Evolutionary conservation across 352 stramenopile genomes (phyloP), one percentile per base, ranked within the genome.

Genomic region (Plasmopara halstedii): DNA sequence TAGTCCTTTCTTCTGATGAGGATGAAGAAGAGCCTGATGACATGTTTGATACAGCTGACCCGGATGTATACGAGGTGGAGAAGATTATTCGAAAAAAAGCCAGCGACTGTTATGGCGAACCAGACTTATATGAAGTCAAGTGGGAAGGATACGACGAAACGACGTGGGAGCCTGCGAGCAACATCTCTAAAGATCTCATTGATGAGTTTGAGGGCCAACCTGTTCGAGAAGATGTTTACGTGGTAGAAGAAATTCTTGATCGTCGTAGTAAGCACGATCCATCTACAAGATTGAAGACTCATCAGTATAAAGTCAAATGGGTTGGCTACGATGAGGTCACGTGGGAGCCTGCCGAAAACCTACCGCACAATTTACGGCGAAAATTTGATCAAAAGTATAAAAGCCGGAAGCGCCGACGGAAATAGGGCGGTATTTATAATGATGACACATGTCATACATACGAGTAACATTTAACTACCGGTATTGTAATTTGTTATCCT

Each of bases 271-370:
- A 80, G 48, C 74, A 73, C 38, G 76, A 90, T 62, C 64, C 69
- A 31, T 37, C 65, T 18, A 90, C 73, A 32, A 67, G 58, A 33
- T 69, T 90, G 45, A 85, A 85, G 59, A 82, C 61, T 20, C 70
- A 83, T 48, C 68, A 86, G 58, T 90, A 88, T 62, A 67, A 82
- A n/a, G 77, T 90, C 57, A 88, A 88, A 56, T 90, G 79, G 79
- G 69, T 90, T 32, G 76, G 79, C 47, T 90, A 90, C 62, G 74
- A 87, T 6, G 75, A 90, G 6, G 52, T 70, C 46, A 90, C 78
- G 36, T 90, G 78, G 78, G 78, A 90, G 38, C 78, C 78, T 0
- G 67, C 73, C 0, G 70, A 85, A 21, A 90, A 90, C 55, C 41
- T 90, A 20, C 78, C 78, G 15, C 78, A 84, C 53, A 90, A 85